Evolutionary conservation across 495 filamentous ascomycete genomes (phyloP).

Genomic region (Aspergillus ostianus): DNA sequence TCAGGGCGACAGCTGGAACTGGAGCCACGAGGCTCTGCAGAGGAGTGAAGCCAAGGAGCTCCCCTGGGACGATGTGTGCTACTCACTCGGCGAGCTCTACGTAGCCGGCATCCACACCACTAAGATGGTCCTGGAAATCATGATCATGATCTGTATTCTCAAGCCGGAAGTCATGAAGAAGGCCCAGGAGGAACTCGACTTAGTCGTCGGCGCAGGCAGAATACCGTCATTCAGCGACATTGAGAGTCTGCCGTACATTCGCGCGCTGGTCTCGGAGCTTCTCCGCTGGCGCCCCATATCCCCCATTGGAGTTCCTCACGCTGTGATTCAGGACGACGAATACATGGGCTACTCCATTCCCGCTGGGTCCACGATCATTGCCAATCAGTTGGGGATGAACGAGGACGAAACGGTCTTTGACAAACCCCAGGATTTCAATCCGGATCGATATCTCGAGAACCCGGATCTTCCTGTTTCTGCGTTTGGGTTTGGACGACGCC

Average conservation of each 20-base stretch:
- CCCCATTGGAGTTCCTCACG: constrained; percentile 50
- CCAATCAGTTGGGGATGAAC: constrained; percentile 44
- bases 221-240: constrained; percentile 20
- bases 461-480: constrained; percentile 27
- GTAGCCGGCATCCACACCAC: constrained; percentile 37
- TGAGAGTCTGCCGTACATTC: constrained; percentile 31
- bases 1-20: constrained; percentile 11
- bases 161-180: constrained; percentile 38
- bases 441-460: constrained; percentile 39
- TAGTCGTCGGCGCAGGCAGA: constrained; percentile 14
- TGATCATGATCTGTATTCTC: constrained; percentile 37
- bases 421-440: constrained; percentile 33
- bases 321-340: constrained; percentile 47
- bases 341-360: constrained; percentile 50
- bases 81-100: constrained; percentile 35
- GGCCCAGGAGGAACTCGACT: constrained; percentile 47
- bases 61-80: constrained; percentile 22
- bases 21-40: constrained; percentile 1
- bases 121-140: constrained; percentile 29
- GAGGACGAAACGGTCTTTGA: constrained; percentile 35
- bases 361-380: constrained; percentile 36
- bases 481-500: constrained; percentile 22
- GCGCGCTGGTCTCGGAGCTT: constrained; percentile 31
- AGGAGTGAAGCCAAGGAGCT: background rate
- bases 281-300: constrained; percentile 33